Base-by-base conservation (phyloP, 805 yeast species). In the Cyberlindnera amylophila region DNA sequence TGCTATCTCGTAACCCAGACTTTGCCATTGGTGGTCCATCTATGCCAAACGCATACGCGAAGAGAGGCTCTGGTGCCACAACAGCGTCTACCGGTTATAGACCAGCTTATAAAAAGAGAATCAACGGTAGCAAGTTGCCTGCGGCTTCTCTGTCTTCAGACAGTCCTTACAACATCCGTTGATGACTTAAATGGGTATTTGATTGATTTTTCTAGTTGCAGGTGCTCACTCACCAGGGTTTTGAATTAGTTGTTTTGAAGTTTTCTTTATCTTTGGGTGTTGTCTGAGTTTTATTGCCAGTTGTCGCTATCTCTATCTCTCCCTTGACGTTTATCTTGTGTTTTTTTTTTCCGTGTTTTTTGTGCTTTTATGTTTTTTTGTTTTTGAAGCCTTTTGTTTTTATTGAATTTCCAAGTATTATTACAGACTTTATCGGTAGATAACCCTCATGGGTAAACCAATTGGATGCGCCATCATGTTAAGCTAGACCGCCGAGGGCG, bases 1-100 rank as follows among this genome's bases (percentile, higher is more conserved):
- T 74, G 44, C 56, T 77, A 41, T 64, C 68, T 32, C 66, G 67
- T 39, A 76, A 74, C 49, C 81, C 81, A 19, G 78, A 75, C 50
- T 74, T 76, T 51, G 57, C 50, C 11, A 49, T 55, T 30, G 51
- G 52, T 15, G 61, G 59, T 3, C 52, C 54, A 4, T 52, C 58
- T n/a, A 41, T 39, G 42, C 49, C 44, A 15, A 35, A 36, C 11
- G 43, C 47, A 10, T 34, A 18, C n/a, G 28, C 38, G 1, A 46
- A 40, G 31, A 46, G 35, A 21, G 8, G 19, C 4, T 19, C 15
- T 27, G 34, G 40, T 6, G 15, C 42, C 4, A n/a, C 39, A 12
- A 36, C 41, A 3, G 31, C 13, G 12, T 37, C 54, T 12, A 38
- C 52, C 14, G 51, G 51, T 12, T 66, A 62, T 45, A 62, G 59